Percentiles rank a stretch among this genome's conserved stretches.
Evolutionary conservation across 2,329 filamentous ascomycete species (phyloP).

Genomic region (Cladosporium sp.): DNA sequence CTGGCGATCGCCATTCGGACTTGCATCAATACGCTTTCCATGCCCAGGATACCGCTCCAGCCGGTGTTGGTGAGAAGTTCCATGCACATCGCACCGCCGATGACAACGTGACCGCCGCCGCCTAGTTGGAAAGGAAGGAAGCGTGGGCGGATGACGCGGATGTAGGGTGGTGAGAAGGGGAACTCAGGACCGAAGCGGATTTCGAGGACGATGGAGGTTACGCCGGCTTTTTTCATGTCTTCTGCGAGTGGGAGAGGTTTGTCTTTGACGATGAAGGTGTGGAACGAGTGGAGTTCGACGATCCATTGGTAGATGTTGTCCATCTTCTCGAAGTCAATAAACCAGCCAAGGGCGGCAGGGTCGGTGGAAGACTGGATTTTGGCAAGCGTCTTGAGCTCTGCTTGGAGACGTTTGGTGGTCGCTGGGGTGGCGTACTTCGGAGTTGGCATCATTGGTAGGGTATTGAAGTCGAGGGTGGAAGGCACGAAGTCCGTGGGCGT

Average conservation of each 20-base stretch:
- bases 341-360: slow-evolving; percentile 73
- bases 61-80: slow-evolving; percentile 71
- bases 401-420: slow-evolving; percentile 60
- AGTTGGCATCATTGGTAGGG: slow-evolving; percentile 60
- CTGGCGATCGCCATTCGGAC: slow-evolving; percentile 71
- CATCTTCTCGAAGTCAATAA: slow-evolving; percentile 64
- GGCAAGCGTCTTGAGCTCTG: slow-evolving; percentile 61
- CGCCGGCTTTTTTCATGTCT: slow-evolving; percentile 63
- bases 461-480: slow-evolving; percentile 58
- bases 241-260: slow-evolving; percentile 60
- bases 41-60: slow-evolving; percentile 68
- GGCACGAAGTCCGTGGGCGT: slow-evolving; percentile 56
- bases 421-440: slow-evolving; percentile 61
- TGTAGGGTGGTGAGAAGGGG: slow-evolving; percentile 76
- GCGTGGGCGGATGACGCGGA: slow-evolving; percentile 75
- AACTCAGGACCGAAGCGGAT: slow-evolving; percentile 74
- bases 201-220: slow-evolving; percentile 72
- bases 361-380: slow-evolving; percentile 60
- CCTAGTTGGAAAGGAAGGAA: slow-evolving; percentile 68
- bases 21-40: slow-evolving; percentile 78
- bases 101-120: slow-evolving; percentile 82
- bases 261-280: slow-evolving; percentile 26
- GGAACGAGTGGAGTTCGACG: slow-evolving; percentile 79
- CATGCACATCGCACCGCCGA: slow-evolving; percentile 80
- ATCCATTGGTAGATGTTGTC: slow-evolving; percentile 88